A percentile compares a stretch with the other conserved stretches of the same genome.
Conservation (phyloP, 352 stramenopile species). For the Globisporangium rhizosaccharum region DNA sequence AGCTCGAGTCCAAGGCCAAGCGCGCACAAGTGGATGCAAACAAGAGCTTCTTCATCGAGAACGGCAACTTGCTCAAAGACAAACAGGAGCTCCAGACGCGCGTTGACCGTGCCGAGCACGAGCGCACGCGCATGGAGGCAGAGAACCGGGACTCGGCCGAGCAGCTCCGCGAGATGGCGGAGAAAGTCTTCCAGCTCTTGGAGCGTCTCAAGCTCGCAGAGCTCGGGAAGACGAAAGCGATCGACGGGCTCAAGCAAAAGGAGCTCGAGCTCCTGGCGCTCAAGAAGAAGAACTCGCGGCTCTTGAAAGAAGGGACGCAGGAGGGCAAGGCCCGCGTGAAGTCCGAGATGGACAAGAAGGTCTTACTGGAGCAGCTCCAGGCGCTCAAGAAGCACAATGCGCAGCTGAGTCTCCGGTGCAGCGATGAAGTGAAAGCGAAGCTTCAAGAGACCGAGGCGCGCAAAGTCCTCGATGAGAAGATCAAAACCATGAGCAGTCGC, state of each 20-base stretch:
- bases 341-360: conserved; percentile 92
- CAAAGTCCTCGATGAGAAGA: conserved; percentile 92
- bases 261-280: conserved; percentile 92
- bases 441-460: conserved; percentile 89
- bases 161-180: conserved; percentile 95
- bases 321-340: conserved; percentile 92
- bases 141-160: conserved; percentile 93
- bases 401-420: conserved; percentile 88
- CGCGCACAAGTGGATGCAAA: conserved; percentile 90
- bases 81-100: conserved; percentile 80
- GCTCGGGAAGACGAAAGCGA: conserved; percentile 94
- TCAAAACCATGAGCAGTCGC: conserved; percentile 90
- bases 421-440: conserved; percentile 92
- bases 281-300: conserved; percentile 92
- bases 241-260: conserved; percentile 92
- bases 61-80: conserved; percentile 65
- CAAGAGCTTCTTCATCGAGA: conserved; percentile 88
- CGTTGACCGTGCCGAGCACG: conserved; percentile 88
- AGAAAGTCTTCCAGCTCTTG: conserved; percentile 96
- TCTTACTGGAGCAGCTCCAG: conserved; percentile 91
- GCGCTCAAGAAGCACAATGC: conserved; percentile 95
- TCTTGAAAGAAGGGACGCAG: conserved; percentile 92
- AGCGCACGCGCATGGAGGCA: conserved; percentile 92
- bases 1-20: conserved; percentile 92
- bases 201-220: conserved; percentile 95